Percentiles rank a stretch among this genome's conserved stretches.
Evolutionary conservation across 345 rosid species (phyloP).

Genomic region (Boechera divaricarpa): DNA sequence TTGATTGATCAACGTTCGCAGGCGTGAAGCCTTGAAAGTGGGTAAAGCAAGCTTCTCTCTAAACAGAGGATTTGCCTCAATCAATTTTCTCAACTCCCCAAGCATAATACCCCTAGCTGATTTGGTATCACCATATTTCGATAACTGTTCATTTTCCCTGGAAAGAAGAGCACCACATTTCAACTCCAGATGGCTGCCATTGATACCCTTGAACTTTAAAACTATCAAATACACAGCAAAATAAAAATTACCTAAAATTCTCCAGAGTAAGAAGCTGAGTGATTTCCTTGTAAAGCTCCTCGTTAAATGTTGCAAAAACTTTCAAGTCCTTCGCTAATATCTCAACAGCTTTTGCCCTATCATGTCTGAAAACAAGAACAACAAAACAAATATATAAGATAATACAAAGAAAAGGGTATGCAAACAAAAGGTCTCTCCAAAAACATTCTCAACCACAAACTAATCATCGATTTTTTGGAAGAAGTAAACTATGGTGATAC

Average conservation of each 20-base stretch:
- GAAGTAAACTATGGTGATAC: neutral
- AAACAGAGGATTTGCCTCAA: constrained; percentile 70
- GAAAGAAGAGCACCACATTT: neutral
- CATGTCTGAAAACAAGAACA: constrained; percentile 55
- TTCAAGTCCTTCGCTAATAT: constrained; percentile 75
- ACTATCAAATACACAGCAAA: neutral
- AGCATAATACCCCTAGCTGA: constrained; percentile 82
- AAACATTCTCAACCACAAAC: constrained; percentile 5
- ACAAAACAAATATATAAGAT: neutral
- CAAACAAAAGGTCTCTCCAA: neutral
- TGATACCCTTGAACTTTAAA: constrained; percentile 13
- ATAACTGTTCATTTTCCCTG: constrained; percentile 86
- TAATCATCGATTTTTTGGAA: neutral
- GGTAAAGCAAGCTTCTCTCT: constrained; percentile 80
- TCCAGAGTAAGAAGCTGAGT: constrained; percentile 80
- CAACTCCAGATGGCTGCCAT: constrained; percentile 11
- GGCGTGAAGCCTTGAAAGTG: constrained; percentile 66
- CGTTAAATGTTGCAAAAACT: constrained; percentile 78
- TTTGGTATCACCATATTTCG: constrained; percentile 85
- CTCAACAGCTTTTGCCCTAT: constrained; percentile 82
- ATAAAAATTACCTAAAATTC: constrained; percentile 67
- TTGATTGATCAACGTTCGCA: constrained; percentile 84
- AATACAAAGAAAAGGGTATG: neutral
- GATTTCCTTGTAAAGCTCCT: constrained; percentile 80
- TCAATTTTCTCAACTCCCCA: constrained; percentile 71